Evolutionary conservation across 352 stramenopile genomes (phyloP), one percentile per base, ranked within the genome.

Genomic region (Pythium inflatum): DNA sequence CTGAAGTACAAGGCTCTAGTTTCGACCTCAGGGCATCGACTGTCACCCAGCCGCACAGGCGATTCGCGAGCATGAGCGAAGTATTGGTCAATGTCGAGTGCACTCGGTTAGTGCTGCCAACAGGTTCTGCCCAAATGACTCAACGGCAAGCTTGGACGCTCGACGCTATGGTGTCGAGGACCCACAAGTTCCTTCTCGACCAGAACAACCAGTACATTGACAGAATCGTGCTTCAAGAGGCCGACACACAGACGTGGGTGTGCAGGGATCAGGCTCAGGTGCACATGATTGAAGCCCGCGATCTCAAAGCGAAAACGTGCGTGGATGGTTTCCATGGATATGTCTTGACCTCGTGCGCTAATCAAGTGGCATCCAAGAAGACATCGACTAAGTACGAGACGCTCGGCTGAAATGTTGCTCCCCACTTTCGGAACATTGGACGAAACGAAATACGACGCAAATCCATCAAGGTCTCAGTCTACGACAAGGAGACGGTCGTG

Each of bases 371-470:
- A 16, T 38, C 55, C 0, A 91, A 95, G 62, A 95, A 89, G 59
- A 91, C 87, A 7, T 88, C 89, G 9, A 93, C 81, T 13, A 94
- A 92, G 53, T 87, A 84, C 53, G 76, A 90, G 27, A 94, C 88
- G 11, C 78, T 97, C 25, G 87, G 80, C 1, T 94, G 84, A 31
- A 91, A 98, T 1, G 98, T 97, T 66, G 93, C 97, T 50, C 96
- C 98, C 57, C 85, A 97, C 50, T 92, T 97, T 41, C 68, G 81
- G 6, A 90, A 97, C 68, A 92, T 95, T 57, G 84, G 83, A 2
- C 80, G 80, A 1, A 81, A 90, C 9, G 86, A 92, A 30, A 73
- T 94, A 11, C 79, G 77, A 53, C 72, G 89, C 20, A 84, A 84
- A 5, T 84, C 82, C 6, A 90, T 92, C 51, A 92, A 90, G 72